Evolutionary conservation across 169 alveolate genomes (phyloP).

Genomic region (Plasmodium gaboni): DNA sequence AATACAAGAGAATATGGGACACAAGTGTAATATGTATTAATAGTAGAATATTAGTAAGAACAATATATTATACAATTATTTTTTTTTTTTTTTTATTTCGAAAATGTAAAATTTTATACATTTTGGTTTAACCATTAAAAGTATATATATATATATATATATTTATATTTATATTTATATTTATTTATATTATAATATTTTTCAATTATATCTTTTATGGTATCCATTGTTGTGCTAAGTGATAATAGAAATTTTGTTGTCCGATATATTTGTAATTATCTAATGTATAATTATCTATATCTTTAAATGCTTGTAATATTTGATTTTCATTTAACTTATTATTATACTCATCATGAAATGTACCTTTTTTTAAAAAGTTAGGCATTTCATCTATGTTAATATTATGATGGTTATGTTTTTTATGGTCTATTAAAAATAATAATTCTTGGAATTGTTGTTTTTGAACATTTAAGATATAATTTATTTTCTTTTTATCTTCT

Average conservation of each 20-base stretch:
- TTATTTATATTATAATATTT: neutral
- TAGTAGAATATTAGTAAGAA: too few relatives aligned
- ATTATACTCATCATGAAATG: neutral
- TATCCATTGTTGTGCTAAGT: conserved; percentile 68
- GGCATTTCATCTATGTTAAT: conserved; percentile 22
- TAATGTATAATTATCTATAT: conserved; percentile 38
- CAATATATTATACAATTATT: too few relatives aligned
- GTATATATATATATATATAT: neutral
- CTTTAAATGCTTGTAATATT: conserved; percentile 7
- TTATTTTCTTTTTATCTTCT: conserved; percentile 59
- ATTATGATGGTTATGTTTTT: conserved; percentile 15
- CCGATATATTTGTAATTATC: conserved; percentile 6
- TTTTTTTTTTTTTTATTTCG: too few relatives aligned
- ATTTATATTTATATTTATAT: neutral
- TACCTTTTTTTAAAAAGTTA: conserved; percentile 40
- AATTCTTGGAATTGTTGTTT: conserved; percentile 67
- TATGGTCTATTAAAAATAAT: conserved; percentile 28
- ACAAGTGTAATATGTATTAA: too few relatives aligned
- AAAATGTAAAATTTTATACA: too few relatives aligned
- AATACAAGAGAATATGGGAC: too few relatives aligned
- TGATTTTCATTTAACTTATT: conserved; percentile 9
- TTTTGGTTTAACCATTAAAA: neutral
- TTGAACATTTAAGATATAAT: conserved; percentile 45
- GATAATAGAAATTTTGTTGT: conserved; percentile 45
- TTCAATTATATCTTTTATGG: neutral